Conservation (phyloP, 192 early-diverging fungal species). For the Spizellomyces punctatus region DNA sequence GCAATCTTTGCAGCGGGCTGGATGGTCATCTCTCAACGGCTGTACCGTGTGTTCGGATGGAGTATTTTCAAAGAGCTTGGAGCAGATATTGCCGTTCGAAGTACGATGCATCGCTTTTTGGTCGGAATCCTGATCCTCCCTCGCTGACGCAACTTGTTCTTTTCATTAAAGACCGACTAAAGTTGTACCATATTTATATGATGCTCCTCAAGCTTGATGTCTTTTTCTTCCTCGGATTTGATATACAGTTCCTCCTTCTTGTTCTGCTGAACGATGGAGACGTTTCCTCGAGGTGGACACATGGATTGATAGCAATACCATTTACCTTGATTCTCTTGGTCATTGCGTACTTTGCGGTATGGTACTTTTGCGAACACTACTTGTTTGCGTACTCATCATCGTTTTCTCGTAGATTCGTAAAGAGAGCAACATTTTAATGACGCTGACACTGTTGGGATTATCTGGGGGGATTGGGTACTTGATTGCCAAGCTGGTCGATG, state of each 20-base stretch:
- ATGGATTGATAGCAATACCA: conserved; percentile 57
- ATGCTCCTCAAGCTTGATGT: conserved; percentile 80
- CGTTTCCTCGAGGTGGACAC: conserved; percentile 46
- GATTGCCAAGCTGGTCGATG: conserved; percentile 67
- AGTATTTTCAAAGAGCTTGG: conserved; percentile 60
- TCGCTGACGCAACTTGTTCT: neutral
- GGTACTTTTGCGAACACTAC: neutral
- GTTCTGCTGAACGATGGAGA: conserved; percentile 37
- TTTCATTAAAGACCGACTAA: conserved; percentile 45
- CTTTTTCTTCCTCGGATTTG: conserved; percentile 80
- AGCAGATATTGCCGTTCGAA: conserved; percentile 52
- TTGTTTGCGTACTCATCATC: no score
- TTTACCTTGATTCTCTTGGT: conserved; percentile 62
- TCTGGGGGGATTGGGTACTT: conserved; percentile 69
- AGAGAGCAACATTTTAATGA: conserved; percentile 66
- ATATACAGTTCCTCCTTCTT: conserved; percentile 68
- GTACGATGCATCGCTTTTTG: conserved; percentile 33
- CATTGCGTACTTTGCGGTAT: conserved; percentile 66
- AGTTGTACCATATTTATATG: conserved; percentile 76
- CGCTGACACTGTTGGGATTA: conserved; percentile 60
- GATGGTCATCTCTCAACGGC: conserved; percentile 42
- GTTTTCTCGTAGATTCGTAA: conserved; percentile 42
- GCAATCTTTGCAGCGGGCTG: conserved; percentile 47
- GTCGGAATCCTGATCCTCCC: no score
- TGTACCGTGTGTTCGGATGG: conserved; percentile 62